A percentile compares a stretch with the other conserved stretches of the same genome.
These are phyloP conservation scores for Penicillium brasilianum DNA, from an alignment of 2,329 filamentous ascomycete species.

Conservation along the genomic window DNA sequence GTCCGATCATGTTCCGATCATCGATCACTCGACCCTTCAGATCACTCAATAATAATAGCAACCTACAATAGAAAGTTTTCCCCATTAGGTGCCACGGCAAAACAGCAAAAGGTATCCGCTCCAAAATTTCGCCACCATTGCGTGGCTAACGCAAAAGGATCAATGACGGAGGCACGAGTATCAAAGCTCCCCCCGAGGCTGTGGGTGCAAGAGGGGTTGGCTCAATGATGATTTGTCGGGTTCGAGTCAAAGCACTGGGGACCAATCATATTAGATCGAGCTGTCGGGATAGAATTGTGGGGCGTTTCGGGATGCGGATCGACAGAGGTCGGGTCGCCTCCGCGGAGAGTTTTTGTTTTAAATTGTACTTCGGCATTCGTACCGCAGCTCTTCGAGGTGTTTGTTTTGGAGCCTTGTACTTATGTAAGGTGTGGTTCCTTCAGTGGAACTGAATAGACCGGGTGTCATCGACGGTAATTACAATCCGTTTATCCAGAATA, in stretches of 20 bases:
- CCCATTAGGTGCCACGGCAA: not conserved
- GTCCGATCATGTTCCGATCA: too few relatives aligned
- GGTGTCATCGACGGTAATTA: not conserved
- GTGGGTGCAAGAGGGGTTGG: not conserved
- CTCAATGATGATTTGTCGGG: conserved; percentile 8
- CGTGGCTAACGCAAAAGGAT: not conserved
- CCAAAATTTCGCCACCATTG: not conserved
- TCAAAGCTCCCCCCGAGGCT: not conserved
- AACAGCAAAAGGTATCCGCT: conserved; percentile 7
- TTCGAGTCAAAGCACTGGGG: not conserved
- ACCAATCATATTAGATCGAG: conserved; percentile 13
- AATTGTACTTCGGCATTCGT: not conserved
- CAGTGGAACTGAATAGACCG: not conserved
- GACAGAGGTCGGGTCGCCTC: not conserved
- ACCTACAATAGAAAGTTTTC: not conserved
- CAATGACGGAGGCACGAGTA: not conserved
- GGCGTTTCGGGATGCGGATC: not conserved
- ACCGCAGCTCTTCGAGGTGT: not conserved
- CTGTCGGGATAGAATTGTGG: not conserved
- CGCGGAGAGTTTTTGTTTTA: not conserved
- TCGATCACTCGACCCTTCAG: not conserved
- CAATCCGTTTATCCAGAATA: not conserved
- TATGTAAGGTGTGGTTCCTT: not conserved
- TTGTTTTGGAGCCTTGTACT: not conserved
- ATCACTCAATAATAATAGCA: not conserved